phyloP scores from a whole-genome alignment of 176 grass and related monocot species.

The Canna indica region DNA sequence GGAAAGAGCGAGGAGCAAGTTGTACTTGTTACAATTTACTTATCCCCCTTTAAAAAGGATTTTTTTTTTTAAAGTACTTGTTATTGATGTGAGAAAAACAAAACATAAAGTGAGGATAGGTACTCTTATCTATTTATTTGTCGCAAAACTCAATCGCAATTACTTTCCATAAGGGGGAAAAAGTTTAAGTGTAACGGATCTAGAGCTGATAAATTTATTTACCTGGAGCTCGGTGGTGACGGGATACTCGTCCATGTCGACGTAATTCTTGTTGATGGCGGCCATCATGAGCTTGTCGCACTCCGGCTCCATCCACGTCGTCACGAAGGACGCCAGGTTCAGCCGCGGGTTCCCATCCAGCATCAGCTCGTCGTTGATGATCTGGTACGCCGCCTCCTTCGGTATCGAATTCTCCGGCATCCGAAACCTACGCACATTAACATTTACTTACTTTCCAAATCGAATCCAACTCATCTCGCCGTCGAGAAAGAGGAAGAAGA shows the following conservation, averaged over 20 bases:
- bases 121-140: no score
- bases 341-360: conserved; percentile 95
- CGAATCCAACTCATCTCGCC: background rate
- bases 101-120: no score
- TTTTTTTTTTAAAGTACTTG: no score
- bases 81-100: no score
- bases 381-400: conserved; percentile 98
- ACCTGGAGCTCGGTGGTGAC: conserved; percentile 96
- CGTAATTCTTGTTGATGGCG: conserved; percentile 90
- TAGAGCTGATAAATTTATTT: no score
- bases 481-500: no score
- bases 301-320: conserved; percentile 99
- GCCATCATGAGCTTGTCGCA: conserved; percentile 98
- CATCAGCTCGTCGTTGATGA: conserved; percentile 99
- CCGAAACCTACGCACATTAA: conserved; percentile 35
- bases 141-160: no score
- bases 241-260: conserved; percentile 99
- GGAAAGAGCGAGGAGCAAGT: no score
- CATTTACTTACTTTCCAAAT: background rate
- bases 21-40: no score
- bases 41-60: no score
- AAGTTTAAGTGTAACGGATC: no score
- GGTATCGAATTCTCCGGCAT: conserved; percentile 93
- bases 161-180: no score
- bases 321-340: conserved; percentile 91